Evolutionary conservation across 768 basidiomycete genomes (phyloP).

Genomic region (Strobilomyces confusus): DNA sequence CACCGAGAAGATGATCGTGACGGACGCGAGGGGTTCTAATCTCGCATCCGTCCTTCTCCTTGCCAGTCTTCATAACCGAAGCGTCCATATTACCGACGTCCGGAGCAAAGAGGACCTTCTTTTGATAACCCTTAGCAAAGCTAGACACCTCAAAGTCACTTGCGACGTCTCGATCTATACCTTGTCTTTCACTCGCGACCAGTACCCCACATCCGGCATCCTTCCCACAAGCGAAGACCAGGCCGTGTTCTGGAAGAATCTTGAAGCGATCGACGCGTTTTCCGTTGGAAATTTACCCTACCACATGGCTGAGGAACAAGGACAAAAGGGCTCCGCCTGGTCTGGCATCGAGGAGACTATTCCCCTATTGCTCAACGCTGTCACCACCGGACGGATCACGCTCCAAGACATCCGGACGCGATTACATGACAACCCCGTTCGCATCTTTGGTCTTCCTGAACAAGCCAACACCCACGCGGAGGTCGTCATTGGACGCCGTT

Average conservation of each 20-base stretch:
- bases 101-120: constrained; percentile 81
- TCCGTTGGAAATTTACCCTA: constrained; percentile 86
- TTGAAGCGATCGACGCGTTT: constrained; percentile 85
- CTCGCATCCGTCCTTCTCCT: constrained; percentile 90
- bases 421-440: constrained; percentile 86
- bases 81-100: constrained; percentile 89
- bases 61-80: constrained; percentile 87
- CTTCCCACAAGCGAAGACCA: constrained; percentile 79
- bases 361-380: constrained; percentile 83
- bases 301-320: constrained; percentile 60
- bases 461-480: constrained; percentile 86
- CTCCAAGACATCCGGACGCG: constrained; percentile 80
- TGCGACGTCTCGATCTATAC: constrained; percentile 94
- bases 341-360: constrained; percentile 87
- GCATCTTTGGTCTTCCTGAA: constrained; percentile 88
- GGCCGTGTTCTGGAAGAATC: constrained; percentile 76
- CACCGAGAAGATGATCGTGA: constrained; percentile 85
- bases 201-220: constrained; percentile 60
- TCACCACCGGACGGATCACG: constrained; percentile 71
- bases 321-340: constrained; percentile 56
- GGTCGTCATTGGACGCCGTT: constrained; percentile 79
- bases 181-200: constrained; percentile 78
- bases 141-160: constrained; percentile 88
- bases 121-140: constrained; percentile 91
- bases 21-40: constrained; percentile 88